These are phyloP conservation scores for Planoprotostelium fungivorum DNA, from an alignment of 78 protist genomes.

Conservation along the genomic window DNA sequence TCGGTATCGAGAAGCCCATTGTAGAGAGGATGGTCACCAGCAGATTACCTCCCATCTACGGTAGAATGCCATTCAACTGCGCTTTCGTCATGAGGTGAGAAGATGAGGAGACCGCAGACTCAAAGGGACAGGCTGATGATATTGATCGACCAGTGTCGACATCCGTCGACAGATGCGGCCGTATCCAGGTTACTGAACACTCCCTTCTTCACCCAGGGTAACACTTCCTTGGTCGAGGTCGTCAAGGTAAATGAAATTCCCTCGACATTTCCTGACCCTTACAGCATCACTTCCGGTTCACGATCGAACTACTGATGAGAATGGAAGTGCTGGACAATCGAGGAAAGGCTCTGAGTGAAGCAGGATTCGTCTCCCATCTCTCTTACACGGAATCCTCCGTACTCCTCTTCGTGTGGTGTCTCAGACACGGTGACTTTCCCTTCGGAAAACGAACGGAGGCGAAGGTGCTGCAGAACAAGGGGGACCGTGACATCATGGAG, in stretches of 20 bases:
- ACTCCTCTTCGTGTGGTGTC: constrained; percentile 7
- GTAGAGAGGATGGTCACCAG: not conserved
- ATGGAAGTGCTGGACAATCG: not conserved
- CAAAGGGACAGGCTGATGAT: not conserved
- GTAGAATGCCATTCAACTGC: not conserved
- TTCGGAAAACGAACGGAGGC: not conserved
- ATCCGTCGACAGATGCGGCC: not conserved
- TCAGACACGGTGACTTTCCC: constrained; percentile 13
- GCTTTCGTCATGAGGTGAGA: constrained; percentile 7
- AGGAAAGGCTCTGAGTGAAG: constrained; percentile 12
- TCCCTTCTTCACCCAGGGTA: not conserved
- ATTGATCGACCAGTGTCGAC: not conserved
- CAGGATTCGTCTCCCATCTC: constrained; percentile 32
- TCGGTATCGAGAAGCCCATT: not conserved
- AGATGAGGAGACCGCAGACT: not conserved
- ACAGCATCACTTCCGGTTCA: constrained; percentile 13
- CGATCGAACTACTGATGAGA: constrained; percentile 17
- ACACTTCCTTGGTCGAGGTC: not conserved
- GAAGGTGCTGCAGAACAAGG: not conserved
- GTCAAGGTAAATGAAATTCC: not conserved
- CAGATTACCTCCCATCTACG: not conserved
- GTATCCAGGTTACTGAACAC: not conserved
- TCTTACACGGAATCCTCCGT: constrained; percentile 32
- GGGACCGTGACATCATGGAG: not conserved
- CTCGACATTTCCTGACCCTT: not conserved